Evolutionary conservation across 805 yeast genomes (phyloP).

Genomic region (Candida stauntonica): DNA sequence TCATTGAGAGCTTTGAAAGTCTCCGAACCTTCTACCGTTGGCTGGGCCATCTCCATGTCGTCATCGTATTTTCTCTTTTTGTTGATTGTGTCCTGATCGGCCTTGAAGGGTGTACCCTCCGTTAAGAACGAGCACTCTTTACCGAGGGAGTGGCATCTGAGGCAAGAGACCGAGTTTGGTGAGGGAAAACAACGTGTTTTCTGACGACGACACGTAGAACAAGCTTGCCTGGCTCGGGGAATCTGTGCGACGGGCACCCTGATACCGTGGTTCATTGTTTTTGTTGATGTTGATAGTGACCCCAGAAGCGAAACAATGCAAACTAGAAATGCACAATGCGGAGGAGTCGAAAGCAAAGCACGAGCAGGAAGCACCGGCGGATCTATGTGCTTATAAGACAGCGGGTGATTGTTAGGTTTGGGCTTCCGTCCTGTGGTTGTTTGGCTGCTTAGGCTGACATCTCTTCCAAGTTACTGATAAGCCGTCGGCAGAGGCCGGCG

Average conservation of each 20-base stretch:
- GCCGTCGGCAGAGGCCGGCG: conserved; percentile 5
- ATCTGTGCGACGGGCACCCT: conserved; percentile 4
- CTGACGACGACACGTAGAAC: conserved; percentile 50
- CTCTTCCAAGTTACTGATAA: conserved; percentile 4
- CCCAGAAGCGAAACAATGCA: too few relatives aligned
- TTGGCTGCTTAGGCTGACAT: background rate
- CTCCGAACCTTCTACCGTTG: conserved; percentile 12
- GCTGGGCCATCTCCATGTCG: conserved; percentile 12
- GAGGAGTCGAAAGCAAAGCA: too few relatives aligned
- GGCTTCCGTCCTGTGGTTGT: too few relatives aligned
- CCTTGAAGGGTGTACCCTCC: conserved; percentile 16
- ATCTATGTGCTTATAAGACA: too few relatives aligned
- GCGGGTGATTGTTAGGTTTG: too few relatives aligned
- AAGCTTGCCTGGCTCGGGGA: conserved; percentile 46
- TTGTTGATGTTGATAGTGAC: background rate
- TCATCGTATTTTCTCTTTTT: conserved; percentile 13
- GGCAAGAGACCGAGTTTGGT: conserved; percentile 41
- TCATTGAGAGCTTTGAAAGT: conserved; percentile 6
- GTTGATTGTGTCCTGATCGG: conserved; percentile 9
- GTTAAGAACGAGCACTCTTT: conserved; percentile 35
- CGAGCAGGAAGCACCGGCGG: too few relatives aligned
- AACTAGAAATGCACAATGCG: too few relatives aligned
- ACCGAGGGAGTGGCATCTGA: conserved; percentile 53
- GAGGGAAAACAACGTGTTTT: conserved; percentile 62
- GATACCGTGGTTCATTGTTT: background rate